Evolutionary conservation across 2,329 filamentous ascomycete species (phyloP).

Genomic region (Hysterium pulicare): DNA sequence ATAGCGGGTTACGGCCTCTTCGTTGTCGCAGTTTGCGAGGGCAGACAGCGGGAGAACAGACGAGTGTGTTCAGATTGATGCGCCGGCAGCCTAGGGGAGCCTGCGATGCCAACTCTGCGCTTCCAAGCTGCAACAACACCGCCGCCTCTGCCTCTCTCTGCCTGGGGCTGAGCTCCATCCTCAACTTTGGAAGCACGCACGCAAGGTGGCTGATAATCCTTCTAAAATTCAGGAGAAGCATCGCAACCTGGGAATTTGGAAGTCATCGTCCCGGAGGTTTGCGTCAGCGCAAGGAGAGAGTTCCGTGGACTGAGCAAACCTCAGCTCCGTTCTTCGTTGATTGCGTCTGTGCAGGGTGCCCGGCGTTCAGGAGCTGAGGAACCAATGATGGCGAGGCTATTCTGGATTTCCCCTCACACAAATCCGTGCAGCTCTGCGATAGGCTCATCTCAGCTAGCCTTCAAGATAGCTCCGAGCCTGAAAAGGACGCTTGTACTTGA

Average conservation of each 20-base stretch:
- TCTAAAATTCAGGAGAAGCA: neutral
- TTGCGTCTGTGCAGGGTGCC: conserved; percentile 11
- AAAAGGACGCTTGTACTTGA: conserved; percentile 8
- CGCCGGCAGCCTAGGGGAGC: no score
- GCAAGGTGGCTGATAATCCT: conserved; percentile 3
- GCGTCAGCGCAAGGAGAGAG: conserved; percentile 5
- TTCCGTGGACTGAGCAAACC: neutral
- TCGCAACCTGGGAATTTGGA: neutral
- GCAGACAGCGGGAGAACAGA: no score
- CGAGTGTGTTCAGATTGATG: no score
- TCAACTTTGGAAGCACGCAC: neutral
- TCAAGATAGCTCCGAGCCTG: conserved; percentile 1
- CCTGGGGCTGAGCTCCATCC: conserved; percentile 7
- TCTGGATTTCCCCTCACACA: conserved; percentile 7
- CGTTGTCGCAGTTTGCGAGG: no score
- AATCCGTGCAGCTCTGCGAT: conserved; percentile 11
- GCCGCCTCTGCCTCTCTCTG: conserved; percentile 7
- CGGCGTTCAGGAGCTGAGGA: conserved; percentile 8
- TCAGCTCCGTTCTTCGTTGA: conserved; percentile 13
- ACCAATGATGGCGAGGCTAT: conserved; percentile 9
- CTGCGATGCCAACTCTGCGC: no score
- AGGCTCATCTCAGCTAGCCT: conserved; percentile 9
- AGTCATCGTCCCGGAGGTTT: conserved; percentile 2
- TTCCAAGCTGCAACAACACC: no score
- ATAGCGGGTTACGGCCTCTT: no score